Evolutionary conservation across 805 yeast genomes (phyloP), one percentile per base, ranked within the genome.

Genomic region (Hanseniaspora pseudoguilliermondii): DNA sequence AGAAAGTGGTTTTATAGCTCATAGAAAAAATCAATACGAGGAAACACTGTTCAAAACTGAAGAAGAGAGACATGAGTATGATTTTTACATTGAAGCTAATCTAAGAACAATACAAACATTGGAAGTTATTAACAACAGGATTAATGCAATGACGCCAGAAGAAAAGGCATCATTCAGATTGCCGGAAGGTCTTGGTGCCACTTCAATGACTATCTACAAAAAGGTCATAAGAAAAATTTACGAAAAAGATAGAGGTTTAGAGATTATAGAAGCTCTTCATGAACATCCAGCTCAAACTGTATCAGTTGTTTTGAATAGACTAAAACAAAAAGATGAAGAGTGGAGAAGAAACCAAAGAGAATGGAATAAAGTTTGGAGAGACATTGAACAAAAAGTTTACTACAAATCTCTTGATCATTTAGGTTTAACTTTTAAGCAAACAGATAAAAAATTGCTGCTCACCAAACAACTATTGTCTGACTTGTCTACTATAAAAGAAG

Each of bases 361-460:
- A 68, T 93, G 98, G 97, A 91, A 91, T 71, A 91, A 91, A 67
- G 95, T 89, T 15, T 93, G 99, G 99, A 82, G 99, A 66, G 97
- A 91, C 70, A 82, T 95, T 71, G 98, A 93, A 69, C 96, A 90
- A 65, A 90, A 88, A 64, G 95, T 89, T 0, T 90, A 86, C 68
- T 87, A 82, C 73, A 93, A 93, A 69, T 86, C 96, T 2, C 75
- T 93, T 61, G 99, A 93, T 67, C 98, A 93, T 68, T 73, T 91
- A 59, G 98, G 99, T 0, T 76, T 93, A 63, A 90, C 97, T 0
- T 93, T 93, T 73, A 93, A 93, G 70, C 97, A 93, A 67, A 86
- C 96, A 25, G 99, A 93, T 70, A 91, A 93, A 69, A 91, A 93
- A 68, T 71, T 88, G 57, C 71, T 93, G 62, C 88, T 97, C 0